Evolutionary conservation across 352 stramenopile species (phyloP).

Genomic region (Phytophthora palmivora): DNA sequence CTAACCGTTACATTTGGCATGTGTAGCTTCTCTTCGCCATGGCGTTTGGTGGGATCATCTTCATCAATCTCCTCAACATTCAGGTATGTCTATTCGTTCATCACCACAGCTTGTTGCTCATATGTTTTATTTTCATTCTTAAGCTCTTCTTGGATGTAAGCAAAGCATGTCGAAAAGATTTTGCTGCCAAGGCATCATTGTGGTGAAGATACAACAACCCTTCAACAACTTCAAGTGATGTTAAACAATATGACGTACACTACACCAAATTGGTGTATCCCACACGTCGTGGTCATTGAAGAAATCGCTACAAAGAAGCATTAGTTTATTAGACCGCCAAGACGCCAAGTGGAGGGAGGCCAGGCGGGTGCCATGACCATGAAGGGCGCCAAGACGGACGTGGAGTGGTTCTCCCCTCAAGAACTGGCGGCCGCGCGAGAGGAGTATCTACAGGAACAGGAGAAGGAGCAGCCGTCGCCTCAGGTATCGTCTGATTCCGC

Average conservation of each 20-base stretch:
- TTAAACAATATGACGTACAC: background rate
- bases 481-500: constrained; percentile 45
- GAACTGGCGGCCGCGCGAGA: constrained; percentile 76
- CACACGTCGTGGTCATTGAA: constrained; percentile 23
- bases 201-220: no score
- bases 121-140: background rate
- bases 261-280: background rate
- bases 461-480: constrained; percentile 72
- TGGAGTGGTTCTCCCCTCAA: constrained; percentile 78
- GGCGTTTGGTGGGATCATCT: constrained; percentile 78
- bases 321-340: constrained; percentile 1
- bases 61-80: constrained; percentile 75
- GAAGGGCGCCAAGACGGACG: constrained; percentile 41
- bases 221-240: constrained; percentile 15
- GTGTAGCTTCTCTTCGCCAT: constrained; percentile 66
- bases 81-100: constrained; percentile 39
- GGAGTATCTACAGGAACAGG: constrained; percentile 79
- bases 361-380: constrained; percentile 35
- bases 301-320: constrained; percentile 22
- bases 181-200: constrained; percentile 8
- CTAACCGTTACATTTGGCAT: background rate
- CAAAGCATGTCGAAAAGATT: constrained; percentile 66
- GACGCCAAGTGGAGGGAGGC: constrained; percentile 9
- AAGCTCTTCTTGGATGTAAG: constrained; percentile 68
- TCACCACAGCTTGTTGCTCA: background rate